These are phyloP conservation scores for Backusella circina DNA, from an alignment of 192 early-diverging fungal genomes.

Conservation along the genomic window DNA sequence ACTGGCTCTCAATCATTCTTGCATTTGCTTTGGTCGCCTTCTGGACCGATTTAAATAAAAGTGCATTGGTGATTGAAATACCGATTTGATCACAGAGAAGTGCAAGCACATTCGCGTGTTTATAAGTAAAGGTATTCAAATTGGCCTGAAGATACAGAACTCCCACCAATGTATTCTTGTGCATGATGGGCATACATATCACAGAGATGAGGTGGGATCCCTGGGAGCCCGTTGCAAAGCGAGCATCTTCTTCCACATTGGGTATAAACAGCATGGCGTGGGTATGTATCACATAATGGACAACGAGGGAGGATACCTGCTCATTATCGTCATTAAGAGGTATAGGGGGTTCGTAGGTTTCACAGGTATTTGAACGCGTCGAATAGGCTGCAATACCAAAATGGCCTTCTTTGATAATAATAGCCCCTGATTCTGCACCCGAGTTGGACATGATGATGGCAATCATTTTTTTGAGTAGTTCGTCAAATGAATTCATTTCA, in stretches of 20 bases:
- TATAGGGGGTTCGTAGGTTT: constrained; percentile 16
- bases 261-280: constrained; percentile 21
- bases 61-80: constrained; percentile 45
- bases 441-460: constrained; percentile 27
- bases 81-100: constrained; percentile 43
- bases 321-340: constrained; percentile 15
- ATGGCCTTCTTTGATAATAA: constrained; percentile 16
- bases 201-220: constrained; percentile 27
- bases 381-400: constrained; percentile 22
- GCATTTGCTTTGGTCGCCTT: constrained; percentile 21
- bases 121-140: constrained; percentile 11
- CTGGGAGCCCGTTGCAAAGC: constrained; percentile 11
- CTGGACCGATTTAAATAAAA: constrained; percentile 40
- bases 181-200: constrained; percentile 41
- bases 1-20: constrained; percentile 18
- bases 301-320: constrained; percentile 5
- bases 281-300: constrained; percentile 24
- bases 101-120: constrained; percentile 37
- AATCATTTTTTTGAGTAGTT: constrained; percentile 24
- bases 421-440: constrained; percentile 19
- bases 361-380: not conserved
- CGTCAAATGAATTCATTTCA: constrained; percentile 34
- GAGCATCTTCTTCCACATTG: constrained; percentile 21
- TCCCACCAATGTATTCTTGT: constrained; percentile 39
- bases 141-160: constrained; percentile 40